Evolutionary conservation across 169 alveolate genomes (phyloP), one percentile per base, ranked within the genome.

Genomic region (Plasmodium reichenowi): DNA sequence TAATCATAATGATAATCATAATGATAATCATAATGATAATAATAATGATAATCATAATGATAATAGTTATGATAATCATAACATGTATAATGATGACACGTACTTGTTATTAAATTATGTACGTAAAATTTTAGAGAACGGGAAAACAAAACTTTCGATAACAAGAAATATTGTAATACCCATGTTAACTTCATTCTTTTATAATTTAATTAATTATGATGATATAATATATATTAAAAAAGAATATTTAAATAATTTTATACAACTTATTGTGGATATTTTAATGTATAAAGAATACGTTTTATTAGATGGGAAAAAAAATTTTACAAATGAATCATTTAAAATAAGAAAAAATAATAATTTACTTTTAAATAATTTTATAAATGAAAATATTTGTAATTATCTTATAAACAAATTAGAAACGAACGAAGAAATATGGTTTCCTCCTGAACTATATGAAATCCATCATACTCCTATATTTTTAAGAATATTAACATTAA

Each of bases 221-320:
- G 88, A 26, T n/a, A 24, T 62, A 45, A 45, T 72, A 47, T 20
- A 88, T 17, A 15, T 62, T 17, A 88, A 43, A 0, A 62, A 74
- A 7, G 75, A 92, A 6, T 70, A 52, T 45, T 24, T 86, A n/a
- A 45, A 83, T 29, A 32, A 52, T 13, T 56, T 91, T 66, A 43
- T 91, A 0, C 29, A 22, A 17, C 12, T 66, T 13, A 38, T 74
- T 8, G 88, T 91, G 15, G 78, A 71, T 26, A 64, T 91, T 10
- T 47, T 92, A 54, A 73, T 89, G 22, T 52, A 71, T 75, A 88
- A 74, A 59, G 87, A 88, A 17, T 83, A 29, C 32, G 56, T 68
- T 29, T 15, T 78, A 54, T 15, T 48, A 8, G 89, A 76, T 52
- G 24, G 24, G 10, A 64, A 76, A 64, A 59, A 43, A 43, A 76